Conservation (phyloP, 2,329 filamentous ascomycete species). For the Scedosporium minutisporum region DNA sequence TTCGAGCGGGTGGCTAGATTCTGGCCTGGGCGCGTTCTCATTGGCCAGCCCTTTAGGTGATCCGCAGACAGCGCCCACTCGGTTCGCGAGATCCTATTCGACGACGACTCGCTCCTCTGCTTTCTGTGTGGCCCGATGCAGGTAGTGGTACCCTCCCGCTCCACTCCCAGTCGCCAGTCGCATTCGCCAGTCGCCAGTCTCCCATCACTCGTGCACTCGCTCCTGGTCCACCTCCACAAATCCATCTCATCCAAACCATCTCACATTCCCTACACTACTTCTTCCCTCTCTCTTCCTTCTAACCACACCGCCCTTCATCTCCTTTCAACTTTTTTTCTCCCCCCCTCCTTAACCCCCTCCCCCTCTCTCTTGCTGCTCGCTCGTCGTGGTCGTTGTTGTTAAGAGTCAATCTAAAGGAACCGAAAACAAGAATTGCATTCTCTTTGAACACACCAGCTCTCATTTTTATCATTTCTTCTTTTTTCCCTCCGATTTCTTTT, state of each 20-base stretch:
- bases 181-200: conserved; percentile 8
- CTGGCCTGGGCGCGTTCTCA: background rate
- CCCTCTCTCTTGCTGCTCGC: conserved; percentile 18
- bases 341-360: conserved; percentile 22
- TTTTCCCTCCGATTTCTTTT: conserved; percentile 5
- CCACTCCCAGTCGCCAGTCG: conserved; percentile 12
- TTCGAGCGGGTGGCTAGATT: background rate
- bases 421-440: conserved; percentile 7
- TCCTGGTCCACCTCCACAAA: conserved; percentile 19
- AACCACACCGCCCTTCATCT: conserved; percentile 22
- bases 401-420: conserved; percentile 15
- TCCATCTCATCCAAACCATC: conserved; percentile 10
- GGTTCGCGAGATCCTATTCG: conserved; percentile 1
- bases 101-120: background rate
- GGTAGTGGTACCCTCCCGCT: conserved; percentile 9
- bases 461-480: conserved; percentile 4
- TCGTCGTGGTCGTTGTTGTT: conserved; percentile 19
- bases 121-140: background rate
- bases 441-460: conserved; percentile 1
- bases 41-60: conserved; percentile 5
- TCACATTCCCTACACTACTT: conserved; percentile 20
- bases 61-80: background rate
- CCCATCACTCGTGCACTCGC: conserved; percentile 14
- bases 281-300: conserved; percentile 20
- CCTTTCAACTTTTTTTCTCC: conserved; percentile 18